These are phyloP conservation scores for Phialophora expanda DNA, from an alignment of 2,329 filamentous ascomycete genomes.

Conservation along the genomic window DNA sequence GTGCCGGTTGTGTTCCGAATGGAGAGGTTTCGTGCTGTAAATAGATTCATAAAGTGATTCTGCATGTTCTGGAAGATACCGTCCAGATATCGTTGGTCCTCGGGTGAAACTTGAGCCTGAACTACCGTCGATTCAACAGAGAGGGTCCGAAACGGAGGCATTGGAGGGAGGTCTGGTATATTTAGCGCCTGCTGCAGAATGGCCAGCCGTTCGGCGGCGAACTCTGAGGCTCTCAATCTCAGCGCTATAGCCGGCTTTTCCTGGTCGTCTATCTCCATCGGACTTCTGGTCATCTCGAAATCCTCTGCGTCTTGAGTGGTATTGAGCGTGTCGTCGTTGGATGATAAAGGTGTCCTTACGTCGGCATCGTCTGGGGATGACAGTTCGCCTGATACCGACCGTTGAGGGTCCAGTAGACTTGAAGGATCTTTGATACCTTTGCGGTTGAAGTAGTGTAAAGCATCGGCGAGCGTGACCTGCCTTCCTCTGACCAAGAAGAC, in stretches of 20 bases:
- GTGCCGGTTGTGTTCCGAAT: conserved; percentile 32
- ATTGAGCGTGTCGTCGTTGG: conserved; percentile 33
- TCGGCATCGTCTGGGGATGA: conserved; percentile 39
- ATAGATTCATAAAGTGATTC: conserved; percentile 37
- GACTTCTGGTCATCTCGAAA: conserved; percentile 32
- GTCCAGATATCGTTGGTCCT: conserved; percentile 36
- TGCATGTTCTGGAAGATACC: conserved; percentile 36
- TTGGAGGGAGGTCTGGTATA: conserved; percentile 33
- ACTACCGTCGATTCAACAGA: conserved; percentile 36
- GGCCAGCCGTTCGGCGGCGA: conserved; percentile 32
- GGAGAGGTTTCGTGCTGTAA: conserved; percentile 35
- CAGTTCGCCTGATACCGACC: conserved; percentile 26
- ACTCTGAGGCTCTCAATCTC: conserved; percentile 25
- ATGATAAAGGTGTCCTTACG: conserved; percentile 36
- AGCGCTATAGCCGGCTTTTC: conserved; percentile 23
- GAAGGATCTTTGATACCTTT: conserved; percentile 41
- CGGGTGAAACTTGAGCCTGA: conserved; percentile 23
- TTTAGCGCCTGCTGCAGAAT: conserved; percentile 32
- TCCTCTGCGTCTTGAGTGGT: conserved; percentile 26
- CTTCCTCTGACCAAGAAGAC: conserved; percentile 39
- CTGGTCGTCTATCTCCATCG: conserved; percentile 24
- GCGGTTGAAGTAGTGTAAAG: conserved; percentile 40
- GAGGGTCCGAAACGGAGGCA: conserved; percentile 38
- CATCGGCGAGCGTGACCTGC: conserved; percentile 39
- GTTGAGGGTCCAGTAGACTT: conserved; percentile 33